Percentiles rank a stretch among this genome's conserved stretches.
phyloP scores from a whole-genome alignment of 2,329 filamentous ascomycete species.

The Fusarium camptoceras region DNA sequence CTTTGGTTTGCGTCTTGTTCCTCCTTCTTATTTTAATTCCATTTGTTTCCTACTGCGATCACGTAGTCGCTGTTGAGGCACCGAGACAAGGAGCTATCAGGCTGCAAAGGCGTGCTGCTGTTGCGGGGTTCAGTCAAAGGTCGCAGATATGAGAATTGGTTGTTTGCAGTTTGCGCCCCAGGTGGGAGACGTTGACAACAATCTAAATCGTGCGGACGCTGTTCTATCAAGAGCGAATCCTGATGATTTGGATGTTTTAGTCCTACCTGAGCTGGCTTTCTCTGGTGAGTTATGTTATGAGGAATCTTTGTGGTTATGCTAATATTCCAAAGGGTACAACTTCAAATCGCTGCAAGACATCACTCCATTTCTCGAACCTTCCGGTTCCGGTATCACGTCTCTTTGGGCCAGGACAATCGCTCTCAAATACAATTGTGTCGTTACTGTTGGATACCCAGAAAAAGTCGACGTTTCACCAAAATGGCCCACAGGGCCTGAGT shows the following conservation, averaged over 20 bases:
- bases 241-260: constrained; percentile 73
- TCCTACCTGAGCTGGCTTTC: constrained; percentile 82
- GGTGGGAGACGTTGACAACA: constrained; percentile 76
- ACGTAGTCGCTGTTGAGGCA: background rate
- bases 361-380: constrained; percentile 74
- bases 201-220: constrained; percentile 56
- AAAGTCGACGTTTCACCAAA: constrained; percentile 63
- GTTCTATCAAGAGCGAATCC: constrained; percentile 67
- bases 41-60: background rate
- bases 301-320: background rate
- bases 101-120: background rate
- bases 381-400: constrained; percentile 73
- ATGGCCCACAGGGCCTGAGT: constrained; percentile 65
- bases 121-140: constrained; percentile 15
- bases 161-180: constrained; percentile 79
- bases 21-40: background rate
- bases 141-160: constrained; percentile 69
- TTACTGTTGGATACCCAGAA: constrained; percentile 81
- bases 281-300: constrained; percentile 62
- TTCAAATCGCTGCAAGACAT: constrained; percentile 78
- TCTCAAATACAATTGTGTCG: constrained; percentile 73
- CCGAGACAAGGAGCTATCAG: background rate
- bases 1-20: background rate
- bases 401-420: constrained; percentile 78
- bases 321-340: constrained; percentile 73